Percentiles rank a stretch among this genome's conserved stretches.
These are phyloP conservation scores for Phycomyces nitens DNA, from an alignment of 192 early-diverging fungal genomes.

Conservation along the genomic window DNA sequence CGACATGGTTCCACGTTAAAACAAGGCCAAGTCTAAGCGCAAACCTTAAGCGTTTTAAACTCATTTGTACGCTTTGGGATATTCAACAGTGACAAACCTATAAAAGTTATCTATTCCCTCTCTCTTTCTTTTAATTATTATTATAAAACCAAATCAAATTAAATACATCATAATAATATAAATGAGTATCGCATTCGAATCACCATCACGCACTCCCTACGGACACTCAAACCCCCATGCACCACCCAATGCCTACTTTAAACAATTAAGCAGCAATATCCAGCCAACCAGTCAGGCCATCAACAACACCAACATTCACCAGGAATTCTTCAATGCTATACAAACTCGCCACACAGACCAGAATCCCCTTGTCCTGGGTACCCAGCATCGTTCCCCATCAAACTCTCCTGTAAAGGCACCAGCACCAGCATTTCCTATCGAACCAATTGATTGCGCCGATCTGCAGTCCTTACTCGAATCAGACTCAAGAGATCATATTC, in stretches of 20 bases:
- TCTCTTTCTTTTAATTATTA: background rate
- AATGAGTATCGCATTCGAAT: slow-evolving; percentile 15
- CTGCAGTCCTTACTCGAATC: background rate
- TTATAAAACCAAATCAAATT: background rate
- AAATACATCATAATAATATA: background rate
- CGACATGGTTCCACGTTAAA: background rate
- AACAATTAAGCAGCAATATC: slow-evolving; percentile 6
- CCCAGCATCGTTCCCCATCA: background rate
- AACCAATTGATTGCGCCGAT: slow-evolving; percentile 1
- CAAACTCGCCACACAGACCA: slow-evolving; percentile 11
- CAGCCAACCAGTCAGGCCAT: slow-evolving; percentile 14
- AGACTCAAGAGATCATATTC: background rate
- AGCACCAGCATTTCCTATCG: background rate
- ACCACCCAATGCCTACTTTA: background rate
- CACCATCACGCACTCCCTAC: slow-evolving; percentile 9
- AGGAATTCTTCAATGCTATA: slow-evolving; percentile 29
- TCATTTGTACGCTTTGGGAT: background rate
- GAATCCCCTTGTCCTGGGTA: background rate
- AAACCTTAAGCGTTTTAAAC: background rate
- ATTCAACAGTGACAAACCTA: background rate
- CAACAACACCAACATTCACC: background rate
- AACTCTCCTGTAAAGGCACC: background rate
- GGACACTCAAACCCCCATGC: background rate
- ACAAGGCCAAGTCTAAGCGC: background rate
- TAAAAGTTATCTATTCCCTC: background rate